phyloP scores from a whole-genome alignment of 2,329 filamentous ascomycete species.

The Ceratocystis alfenasii region DNA sequence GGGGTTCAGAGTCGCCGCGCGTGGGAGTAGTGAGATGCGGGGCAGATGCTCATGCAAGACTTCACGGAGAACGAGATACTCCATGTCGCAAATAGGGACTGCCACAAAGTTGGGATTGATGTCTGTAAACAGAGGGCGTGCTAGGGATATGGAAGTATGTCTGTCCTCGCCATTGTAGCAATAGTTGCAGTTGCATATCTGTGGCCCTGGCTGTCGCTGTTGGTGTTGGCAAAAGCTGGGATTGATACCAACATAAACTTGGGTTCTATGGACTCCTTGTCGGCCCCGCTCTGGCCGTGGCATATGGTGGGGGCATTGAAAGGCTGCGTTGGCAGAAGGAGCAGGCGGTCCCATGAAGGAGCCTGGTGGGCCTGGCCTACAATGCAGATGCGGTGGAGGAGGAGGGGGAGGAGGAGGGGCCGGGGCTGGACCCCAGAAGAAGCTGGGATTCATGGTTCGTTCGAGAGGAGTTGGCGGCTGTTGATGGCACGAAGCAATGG shows the following conservation, averaged over 20 bases:
- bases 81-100: conserved; percentile 5
- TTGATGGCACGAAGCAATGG: too few species aligned
- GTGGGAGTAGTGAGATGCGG: not conserved
- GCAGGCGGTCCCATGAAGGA: not conserved
- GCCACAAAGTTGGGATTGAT: conserved; percentile 15
- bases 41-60: conserved; percentile 10
- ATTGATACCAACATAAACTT: not conserved
- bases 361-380: not conserved
- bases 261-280: not conserved
- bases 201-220: not conserved
- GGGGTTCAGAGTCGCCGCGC: not conserved
- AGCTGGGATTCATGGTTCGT: not conserved
- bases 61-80: conserved; percentile 12
- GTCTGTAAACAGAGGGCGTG: conserved; percentile 1
- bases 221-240: not conserved
- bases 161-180: not conserved
- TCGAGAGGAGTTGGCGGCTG: not conserved
- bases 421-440: not conserved
- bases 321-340: not conserved
- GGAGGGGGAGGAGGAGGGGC: not conserved
- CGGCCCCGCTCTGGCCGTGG: not conserved
- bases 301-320: not conserved
- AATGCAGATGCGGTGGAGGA: not conserved
- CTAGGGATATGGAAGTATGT: not conserved
- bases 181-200: not conserved